Evolutionary conservation across 1,139 yeast species (phyloP), one percentile per base, ranked within the genome.

Genomic region (Saccharomyces hybrid): DNA sequence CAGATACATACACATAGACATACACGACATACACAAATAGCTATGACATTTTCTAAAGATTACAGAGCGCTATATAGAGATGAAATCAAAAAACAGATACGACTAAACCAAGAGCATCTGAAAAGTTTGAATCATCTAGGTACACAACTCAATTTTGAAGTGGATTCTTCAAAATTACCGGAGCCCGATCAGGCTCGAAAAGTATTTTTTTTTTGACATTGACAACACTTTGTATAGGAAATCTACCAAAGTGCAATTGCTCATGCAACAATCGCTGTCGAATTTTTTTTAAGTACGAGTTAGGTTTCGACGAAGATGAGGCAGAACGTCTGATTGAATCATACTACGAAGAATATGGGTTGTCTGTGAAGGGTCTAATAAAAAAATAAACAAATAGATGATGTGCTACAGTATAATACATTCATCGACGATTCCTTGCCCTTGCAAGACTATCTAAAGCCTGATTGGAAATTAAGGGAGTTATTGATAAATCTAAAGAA

Each of bases 341-440:
- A 59, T 93, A 93, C 73, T 93, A 91, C 70, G 80, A 80, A 61
- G 86, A 87, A 47, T 93, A 90, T 65, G 99, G 99, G 0, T 77
- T 93, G 58, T 97, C 98, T 0, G 79, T 93, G 51, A 96, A 90
- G 69, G 99, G 99, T 0, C 75, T 89, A 49, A 96, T 90, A 4
- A 78, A 89, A 89, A 65, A 56, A 60, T 51, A 80, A 83, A 68
- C 91, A 89, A 66, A 81, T 82, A 58, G 88, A 90, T 27, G 89
- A 93, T 67, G 97, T 97, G 4, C 69, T 91, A 70, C 91, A 87
- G 60, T 93, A 91, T 72, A 93, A 93, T 70, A 75, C 79, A 49
- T 80, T 85, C 63, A 98, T 93, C n/a, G 99, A 93, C 71, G 99
- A 93, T 67, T 84, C 97, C 0, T 75, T 93, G 52, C 97, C 96